Conservation (phyloP, 805 yeast species). For the Candida mattraensis region DNA sequence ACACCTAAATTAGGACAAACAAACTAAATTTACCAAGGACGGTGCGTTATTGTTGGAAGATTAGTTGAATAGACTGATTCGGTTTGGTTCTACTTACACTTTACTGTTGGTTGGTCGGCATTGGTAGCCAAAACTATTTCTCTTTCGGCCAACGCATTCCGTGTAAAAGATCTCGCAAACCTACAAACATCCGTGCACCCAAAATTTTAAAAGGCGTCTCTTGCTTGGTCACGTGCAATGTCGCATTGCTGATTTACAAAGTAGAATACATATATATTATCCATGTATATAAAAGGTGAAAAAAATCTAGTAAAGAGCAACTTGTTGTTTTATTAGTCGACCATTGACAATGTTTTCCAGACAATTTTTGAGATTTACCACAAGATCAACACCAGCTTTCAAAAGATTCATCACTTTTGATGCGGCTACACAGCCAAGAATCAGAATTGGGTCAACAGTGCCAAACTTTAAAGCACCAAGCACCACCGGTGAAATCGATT, state of each 20-base stretch:
- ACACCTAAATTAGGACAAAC: too few relatives aligned
- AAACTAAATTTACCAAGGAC: too few relatives aligned
- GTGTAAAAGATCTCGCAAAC: too few relatives aligned
- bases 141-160: too few relatives aligned
- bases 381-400: slow-evolving; percentile 12
- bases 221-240: slow-evolving; percentile 5
- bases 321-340: too few relatives aligned
- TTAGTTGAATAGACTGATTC: too few relatives aligned
- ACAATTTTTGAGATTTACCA: slow-evolving; percentile 20
- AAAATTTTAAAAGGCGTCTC: too few relatives aligned
- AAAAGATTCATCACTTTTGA: slow-evolving; percentile 43
- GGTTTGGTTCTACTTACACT: too few relatives aligned
- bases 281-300: not conserved
- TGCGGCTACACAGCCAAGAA: slow-evolving; percentile 56
- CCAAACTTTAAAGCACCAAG: slow-evolving; percentile 87
- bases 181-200: not conserved
- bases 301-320: not conserved
- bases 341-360: slow-evolving; percentile 22
- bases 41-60: too few relatives aligned
- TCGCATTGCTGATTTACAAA: not conserved
- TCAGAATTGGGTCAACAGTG: slow-evolving; percentile 80
- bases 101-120: too few relatives aligned
- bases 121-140: too few relatives aligned
- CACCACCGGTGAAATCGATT: slow-evolving; percentile 78
- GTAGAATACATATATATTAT: too few relatives aligned